A percentile compares a stretch with the other conserved stretches of the same genome.
phyloP scores from a whole-genome alignment of 495 filamentous ascomycete genomes.

The Halenospora varia region DNA sequence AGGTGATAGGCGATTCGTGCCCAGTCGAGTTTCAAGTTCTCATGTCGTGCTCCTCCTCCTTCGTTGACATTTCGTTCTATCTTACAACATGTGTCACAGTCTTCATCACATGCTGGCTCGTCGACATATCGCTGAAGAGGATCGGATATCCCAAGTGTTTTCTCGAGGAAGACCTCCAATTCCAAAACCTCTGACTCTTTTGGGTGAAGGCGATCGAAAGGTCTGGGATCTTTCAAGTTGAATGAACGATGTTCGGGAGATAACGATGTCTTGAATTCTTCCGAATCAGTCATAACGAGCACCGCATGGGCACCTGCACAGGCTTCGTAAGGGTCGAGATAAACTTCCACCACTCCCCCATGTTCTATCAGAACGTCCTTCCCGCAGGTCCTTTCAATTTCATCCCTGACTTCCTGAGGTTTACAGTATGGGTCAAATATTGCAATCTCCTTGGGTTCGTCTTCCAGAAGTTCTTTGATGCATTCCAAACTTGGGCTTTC shows the following conservation, averaged over 20 bases:
- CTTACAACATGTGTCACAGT: background rate
- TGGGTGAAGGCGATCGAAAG: slow-evolving; percentile 18
- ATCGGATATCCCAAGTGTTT: background rate
- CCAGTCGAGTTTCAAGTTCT: slow-evolving; percentile 25
- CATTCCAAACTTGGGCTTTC: slow-evolving; percentile 64
- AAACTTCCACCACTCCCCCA: slow-evolving; percentile 15
- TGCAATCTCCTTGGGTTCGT: slow-evolving; percentile 59
- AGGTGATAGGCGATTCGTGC: slow-evolving; percentile 19
- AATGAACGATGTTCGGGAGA: background rate
- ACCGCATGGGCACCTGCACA: slow-evolving; percentile 48
- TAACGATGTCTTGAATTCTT: slow-evolving; percentile 17
- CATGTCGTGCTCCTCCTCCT: background rate
- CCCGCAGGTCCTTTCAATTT: slow-evolving; percentile 38
- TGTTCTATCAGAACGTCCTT: slow-evolving; percentile 36
- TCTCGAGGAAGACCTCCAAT: slow-evolving; percentile 12
- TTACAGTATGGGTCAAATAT: slow-evolving; percentile 73
- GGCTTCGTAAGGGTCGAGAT: slow-evolving; percentile 44
- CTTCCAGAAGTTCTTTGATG: slow-evolving; percentile 59
- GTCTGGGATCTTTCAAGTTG: slow-evolving; percentile 10
- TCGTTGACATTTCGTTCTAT: slow-evolving; percentile 6
- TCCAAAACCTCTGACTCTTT: slow-evolving; percentile 19
- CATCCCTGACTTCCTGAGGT: slow-evolving; percentile 32
- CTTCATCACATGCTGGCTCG: slow-evolving; percentile 13
- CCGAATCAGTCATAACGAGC: slow-evolving; percentile 45
- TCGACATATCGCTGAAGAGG: slow-evolving; percentile 12